Evolutionary conservation across 768 basidiomycete genomes (phyloP), one percentile per base, ranked within the genome.

Genomic region (Tylopilus sp.): DNA sequence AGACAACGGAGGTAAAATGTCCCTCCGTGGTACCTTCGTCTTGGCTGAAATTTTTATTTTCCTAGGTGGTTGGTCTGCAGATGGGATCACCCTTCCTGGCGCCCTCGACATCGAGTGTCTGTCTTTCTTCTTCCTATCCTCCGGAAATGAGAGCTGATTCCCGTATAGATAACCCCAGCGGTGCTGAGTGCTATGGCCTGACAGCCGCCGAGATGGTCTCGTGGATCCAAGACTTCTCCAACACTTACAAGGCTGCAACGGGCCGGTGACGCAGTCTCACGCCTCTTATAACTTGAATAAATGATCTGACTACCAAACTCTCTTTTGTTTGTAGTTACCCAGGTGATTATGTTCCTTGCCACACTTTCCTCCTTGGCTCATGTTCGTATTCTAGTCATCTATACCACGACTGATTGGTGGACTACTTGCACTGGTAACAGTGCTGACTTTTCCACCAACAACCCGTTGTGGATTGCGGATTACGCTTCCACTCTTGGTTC

Each of bases 321-420:
- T 52, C 6, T 17, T 10, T 28, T 28, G 6, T 28, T 46, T 11
- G 4, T 18, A 75, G 79, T 18, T 77, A 68, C 52, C 76, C 75
- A 38, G 67, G 79, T 74, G 36, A 54, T 47, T 4, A 28, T 10
- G 17, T 36, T 1, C 28, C 15, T n/a, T 65, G 30, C 45, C 31
- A 23, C 2, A 4, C 18, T 13, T 25, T n/a, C n/a, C 11, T 4
- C 17, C 4, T 15, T 41, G 33, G 20, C 25, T 59, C 21, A 61
- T 41, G 9, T 31, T 13, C 28, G 6, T 39, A 1, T n/a, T 38
- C 15, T 47, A 18, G 80, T 79, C 38, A 82, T 85, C 47, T 86
- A 85, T 57, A 80, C 80, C 23, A 81, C 79, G 4, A 84, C 80
- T 8, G 70, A 77, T 61, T 86, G 83, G 85, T 87, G 85, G 85